Conservation (phyloP, 208 protist genomes). For the Phytomonas sp. region DNA sequence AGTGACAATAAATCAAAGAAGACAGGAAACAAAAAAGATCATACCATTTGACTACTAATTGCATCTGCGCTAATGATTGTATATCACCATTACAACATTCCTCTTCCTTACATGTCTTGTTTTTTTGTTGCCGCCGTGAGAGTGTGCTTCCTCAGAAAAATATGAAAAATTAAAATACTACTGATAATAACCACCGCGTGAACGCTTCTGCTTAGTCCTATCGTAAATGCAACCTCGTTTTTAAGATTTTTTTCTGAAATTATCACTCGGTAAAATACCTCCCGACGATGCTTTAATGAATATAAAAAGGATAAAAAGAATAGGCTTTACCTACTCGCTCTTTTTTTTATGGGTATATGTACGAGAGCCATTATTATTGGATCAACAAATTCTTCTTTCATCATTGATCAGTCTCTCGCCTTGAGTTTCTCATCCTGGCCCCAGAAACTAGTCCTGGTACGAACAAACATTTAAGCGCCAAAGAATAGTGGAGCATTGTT, state of each 20-base stretch:
- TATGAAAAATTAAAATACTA: not conserved
- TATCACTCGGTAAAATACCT: not conserved
- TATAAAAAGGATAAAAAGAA: not conserved
- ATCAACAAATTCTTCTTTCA: not conserved
- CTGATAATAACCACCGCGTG: not conserved
- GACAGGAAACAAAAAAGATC: not conserved
- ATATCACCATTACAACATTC: not conserved
- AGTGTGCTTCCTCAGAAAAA: not conserved
- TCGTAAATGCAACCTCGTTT: not conserved
- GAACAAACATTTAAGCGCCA: not conserved
- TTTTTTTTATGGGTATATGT: not conserved
- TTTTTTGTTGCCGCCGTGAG: not conserved
- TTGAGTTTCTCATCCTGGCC: not conserved
- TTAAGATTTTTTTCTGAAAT: not conserved
- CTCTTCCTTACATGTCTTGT: not conserved
- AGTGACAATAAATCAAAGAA: constrained; percentile 6
- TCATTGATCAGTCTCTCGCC: not conserved
- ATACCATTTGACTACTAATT: not conserved
- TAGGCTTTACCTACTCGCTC: not conserved
- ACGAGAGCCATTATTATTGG: not conserved
- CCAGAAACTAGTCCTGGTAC: not conserved
- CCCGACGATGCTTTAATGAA: not conserved
- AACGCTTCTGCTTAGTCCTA: not conserved
- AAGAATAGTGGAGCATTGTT: not conserved
- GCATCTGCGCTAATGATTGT: not conserved